A percentile compares a stretch with the other conserved stretches of the same genome.
phyloP scores from a whole-genome alignment of 2,329 filamentous ascomycete species.

The Colletotrichum costaricense region DNA sequence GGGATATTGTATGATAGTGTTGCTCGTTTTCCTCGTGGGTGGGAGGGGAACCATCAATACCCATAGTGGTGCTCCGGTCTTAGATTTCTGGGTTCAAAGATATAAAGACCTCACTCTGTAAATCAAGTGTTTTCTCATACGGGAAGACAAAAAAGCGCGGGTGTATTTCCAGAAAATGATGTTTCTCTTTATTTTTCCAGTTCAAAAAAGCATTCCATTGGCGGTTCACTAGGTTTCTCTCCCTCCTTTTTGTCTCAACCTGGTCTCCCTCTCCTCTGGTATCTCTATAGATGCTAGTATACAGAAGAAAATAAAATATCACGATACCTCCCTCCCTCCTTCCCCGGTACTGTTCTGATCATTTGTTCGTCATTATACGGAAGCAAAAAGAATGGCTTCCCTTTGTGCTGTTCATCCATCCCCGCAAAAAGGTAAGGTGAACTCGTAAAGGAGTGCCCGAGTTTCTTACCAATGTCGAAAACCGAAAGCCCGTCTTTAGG shows the following conservation, averaged over 20 bases:
- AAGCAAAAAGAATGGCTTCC: conserved; percentile 3
- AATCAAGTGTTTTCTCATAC: neutral
- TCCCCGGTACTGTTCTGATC: conserved; percentile 6
- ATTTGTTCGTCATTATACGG: conserved; percentile 19
- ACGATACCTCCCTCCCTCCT: neutral
- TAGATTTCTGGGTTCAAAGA: conserved; percentile 6
- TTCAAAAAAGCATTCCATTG: neutral
- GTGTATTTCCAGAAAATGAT: neutral
- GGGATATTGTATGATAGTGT: conserved; percentile 26
- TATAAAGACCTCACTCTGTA: neutral
- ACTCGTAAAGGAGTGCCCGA: neutral
- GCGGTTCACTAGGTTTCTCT: neutral
- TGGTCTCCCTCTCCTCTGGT: conserved; percentile 14
- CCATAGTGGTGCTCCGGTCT: neutral
- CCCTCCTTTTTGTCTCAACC: conserved; percentile 5
- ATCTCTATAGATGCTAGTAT: conserved; percentile 38
- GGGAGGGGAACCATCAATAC: neutral
- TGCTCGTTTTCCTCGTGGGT: neutral
- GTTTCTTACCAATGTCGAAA: neutral
- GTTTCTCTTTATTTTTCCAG: neutral
- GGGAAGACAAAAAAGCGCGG: neutral
- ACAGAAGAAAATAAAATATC: conserved; percentile 8
- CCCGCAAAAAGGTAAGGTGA: neutral
- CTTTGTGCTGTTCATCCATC: conserved; percentile 1
- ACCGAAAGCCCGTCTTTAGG: neutral